Conservation (phyloP, 371 early-diverging fungal genomes). For the Zancudomyces culisetae region DNA sequence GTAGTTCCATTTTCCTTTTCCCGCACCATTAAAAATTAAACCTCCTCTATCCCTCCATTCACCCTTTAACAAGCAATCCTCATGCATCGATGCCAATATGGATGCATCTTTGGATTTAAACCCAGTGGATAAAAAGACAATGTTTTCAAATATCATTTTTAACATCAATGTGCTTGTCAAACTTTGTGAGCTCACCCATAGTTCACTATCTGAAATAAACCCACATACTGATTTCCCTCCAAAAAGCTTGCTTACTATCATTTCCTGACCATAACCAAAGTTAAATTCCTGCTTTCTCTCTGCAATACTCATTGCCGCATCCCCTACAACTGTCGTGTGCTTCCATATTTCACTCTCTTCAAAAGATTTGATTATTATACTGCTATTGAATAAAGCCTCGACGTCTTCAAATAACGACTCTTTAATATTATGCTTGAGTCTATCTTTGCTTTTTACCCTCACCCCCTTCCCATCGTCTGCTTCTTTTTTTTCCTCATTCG, state of each 20-base stretch:
- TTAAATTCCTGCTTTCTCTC: background rate
- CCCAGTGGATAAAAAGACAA: background rate
- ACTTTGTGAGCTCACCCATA: background rate
- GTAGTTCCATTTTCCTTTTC: background rate
- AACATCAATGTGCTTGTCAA: background rate
- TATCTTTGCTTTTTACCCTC: too few relatives aligned
- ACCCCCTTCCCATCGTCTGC: background rate
- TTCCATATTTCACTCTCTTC: background rate
- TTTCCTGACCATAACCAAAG: background rate
- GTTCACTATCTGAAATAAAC: background rate
- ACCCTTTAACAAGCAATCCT: background rate
- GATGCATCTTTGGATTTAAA: too few relatives aligned
- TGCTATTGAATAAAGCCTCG: background rate
- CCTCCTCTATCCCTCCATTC: background rate
- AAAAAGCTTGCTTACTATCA: background rate
- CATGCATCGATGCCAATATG: too few relatives aligned
- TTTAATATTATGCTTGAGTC: too few relatives aligned
- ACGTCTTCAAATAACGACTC: too few relatives aligned
- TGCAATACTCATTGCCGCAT: background rate
- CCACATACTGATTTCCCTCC: background rate
- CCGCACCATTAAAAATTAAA: background rate
- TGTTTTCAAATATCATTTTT: background rate
- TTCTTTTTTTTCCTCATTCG: too few relatives aligned
- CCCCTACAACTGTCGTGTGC: background rate
- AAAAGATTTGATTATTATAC: background rate